Conservation (phyloP, 2,329 filamentous ascomycete species). For the Periconia sp. region DNA sequence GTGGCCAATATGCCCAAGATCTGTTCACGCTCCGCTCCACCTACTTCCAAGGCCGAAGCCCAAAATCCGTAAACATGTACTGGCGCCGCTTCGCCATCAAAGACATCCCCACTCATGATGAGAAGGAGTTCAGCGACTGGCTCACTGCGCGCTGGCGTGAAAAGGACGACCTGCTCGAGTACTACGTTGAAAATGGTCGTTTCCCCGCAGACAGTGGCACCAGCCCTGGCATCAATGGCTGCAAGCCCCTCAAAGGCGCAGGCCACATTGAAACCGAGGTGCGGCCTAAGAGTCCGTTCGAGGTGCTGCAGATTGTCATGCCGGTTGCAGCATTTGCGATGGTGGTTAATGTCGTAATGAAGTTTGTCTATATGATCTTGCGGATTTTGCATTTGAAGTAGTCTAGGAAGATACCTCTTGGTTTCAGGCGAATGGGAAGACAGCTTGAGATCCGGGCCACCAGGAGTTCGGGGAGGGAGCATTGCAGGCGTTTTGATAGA, state of each 20-base stretch:
- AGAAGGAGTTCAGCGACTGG: constrained; percentile 80
- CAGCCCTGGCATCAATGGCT: constrained; percentile 22
- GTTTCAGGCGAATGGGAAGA: no score
- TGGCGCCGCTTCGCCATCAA: constrained; percentile 85
- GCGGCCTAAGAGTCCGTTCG: constrained; percentile 43
- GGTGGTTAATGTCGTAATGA: constrained; percentile 39
- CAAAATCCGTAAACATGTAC: constrained; percentile 94
- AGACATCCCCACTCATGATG: constrained; percentile 79
- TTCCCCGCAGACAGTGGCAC: constrained; percentile 71
- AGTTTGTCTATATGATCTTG: constrained; percentile 31
- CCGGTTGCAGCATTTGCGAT: constrained; percentile 45
- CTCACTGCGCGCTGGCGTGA: constrained; percentile 84
- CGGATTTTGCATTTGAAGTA: constrained; percentile 17
- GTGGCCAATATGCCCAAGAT: constrained; percentile 76
- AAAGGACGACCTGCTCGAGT: constrained; percentile 86
- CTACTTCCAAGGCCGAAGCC: constrained; percentile 86
- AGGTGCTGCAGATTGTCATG: constrained; percentile 53
- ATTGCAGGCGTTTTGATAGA: constrained; percentile 2
- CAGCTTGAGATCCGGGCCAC: no score
- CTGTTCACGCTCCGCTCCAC: constrained; percentile 85
- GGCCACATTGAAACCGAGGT: constrained; percentile 57
- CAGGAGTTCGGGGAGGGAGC: no score
- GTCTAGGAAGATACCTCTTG: neutral
- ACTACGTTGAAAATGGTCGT: constrained; percentile 74
- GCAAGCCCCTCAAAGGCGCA: constrained; percentile 37